These are phyloP conservation scores for Aureobasidium sp. DNA, from an alignment of 2,329 filamentous ascomycete species.

Conservation along the genomic window DNA sequence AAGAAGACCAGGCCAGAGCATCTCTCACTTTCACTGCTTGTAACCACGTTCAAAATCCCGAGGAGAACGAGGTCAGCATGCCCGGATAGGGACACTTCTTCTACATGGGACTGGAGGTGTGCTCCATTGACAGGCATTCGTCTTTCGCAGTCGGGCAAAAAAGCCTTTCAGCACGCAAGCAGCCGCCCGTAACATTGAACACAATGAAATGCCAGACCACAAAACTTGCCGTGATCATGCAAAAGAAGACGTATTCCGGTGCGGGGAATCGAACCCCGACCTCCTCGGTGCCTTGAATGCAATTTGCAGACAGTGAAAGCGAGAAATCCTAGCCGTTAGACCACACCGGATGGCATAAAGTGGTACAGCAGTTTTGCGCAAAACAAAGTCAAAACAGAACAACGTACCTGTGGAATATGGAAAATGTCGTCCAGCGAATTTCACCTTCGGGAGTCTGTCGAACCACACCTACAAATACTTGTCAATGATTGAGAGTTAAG, in stretches of 20 bases:
- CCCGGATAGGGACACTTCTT: no score
- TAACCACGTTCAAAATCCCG: not conserved
- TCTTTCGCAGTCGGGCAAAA: not conserved
- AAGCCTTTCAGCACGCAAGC: not conserved
- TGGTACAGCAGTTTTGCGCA: not conserved
- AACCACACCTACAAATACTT: conserved; percentile 42
- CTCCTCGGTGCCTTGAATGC: conserved; percentile 12
- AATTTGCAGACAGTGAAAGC: conserved; percentile 3
- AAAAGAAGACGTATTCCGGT: conserved; percentile 14
- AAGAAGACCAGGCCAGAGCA: not conserved
- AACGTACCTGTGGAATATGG: conserved; percentile 46
- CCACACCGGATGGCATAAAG: conserved; percentile 7
- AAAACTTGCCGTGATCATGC: not conserved
- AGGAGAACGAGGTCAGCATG: no score
- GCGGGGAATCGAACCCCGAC: conserved; percentile 20
- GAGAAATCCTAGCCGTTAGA: conserved; percentile 14
- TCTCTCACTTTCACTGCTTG: not conserved
- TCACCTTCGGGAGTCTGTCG: conserved; percentile 60
- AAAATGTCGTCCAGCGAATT: conserved; percentile 64
- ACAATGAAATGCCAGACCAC: no score
- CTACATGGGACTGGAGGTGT: no score
- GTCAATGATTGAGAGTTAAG: not conserved
- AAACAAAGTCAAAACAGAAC: not conserved
- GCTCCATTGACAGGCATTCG: no score
- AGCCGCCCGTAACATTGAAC: no score